These are phyloP conservation scores for Boletellus deceptivus DNA, from an alignment of 1,284 basidiomycete species.

Conservation along the genomic window DNA sequence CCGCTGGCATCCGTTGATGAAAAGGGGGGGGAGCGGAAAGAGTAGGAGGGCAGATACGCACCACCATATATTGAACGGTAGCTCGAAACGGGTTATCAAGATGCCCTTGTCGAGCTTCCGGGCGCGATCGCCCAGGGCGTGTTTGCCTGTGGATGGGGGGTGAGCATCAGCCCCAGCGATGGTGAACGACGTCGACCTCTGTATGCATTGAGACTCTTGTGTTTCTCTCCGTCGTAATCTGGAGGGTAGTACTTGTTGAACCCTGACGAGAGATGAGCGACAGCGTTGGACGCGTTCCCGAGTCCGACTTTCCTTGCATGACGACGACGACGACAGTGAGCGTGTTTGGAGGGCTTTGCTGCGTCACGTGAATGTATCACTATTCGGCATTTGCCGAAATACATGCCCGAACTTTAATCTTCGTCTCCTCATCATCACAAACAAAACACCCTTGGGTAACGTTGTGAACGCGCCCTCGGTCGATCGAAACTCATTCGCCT, in stretches of 20 bases:
- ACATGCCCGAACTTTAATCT: slow-evolving; percentile 29
- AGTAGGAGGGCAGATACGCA: slow-evolving; percentile 39
- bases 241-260: slow-evolving; percentile 95
- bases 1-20: slow-evolving; percentile 46
- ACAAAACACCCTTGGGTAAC: slow-evolving; percentile 20
- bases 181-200: slow-evolving; percentile 47
- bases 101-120: slow-evolving; percentile 93
- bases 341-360: background rate
- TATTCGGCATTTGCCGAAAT: slow-evolving; percentile 22
- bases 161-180: slow-evolving; percentile 7
- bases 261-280: slow-evolving; percentile 40
- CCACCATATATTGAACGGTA: slow-evolving; percentile 99
- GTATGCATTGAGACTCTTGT: slow-evolving; percentile 80
- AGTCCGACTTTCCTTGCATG: slow-evolving; percentile 38
- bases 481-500: background rate
- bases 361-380: slow-evolving; percentile 11
- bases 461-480: background rate
- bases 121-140: slow-evolving; percentile 90
- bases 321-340: slow-evolving; percentile 2
- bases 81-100: slow-evolving; percentile 88
- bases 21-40: background rate
- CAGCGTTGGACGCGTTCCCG: background rate
- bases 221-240: slow-evolving; percentile 81
- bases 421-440: slow-evolving; percentile 16
- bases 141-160: slow-evolving; percentile 68